A percentile compares a stretch with the other conserved stretches of the same genome.
These are phyloP conservation scores for Aspergillus haitiensis DNA, from an alignment of 495 filamentous ascomycete species.

Conservation along the genomic window DNA sequence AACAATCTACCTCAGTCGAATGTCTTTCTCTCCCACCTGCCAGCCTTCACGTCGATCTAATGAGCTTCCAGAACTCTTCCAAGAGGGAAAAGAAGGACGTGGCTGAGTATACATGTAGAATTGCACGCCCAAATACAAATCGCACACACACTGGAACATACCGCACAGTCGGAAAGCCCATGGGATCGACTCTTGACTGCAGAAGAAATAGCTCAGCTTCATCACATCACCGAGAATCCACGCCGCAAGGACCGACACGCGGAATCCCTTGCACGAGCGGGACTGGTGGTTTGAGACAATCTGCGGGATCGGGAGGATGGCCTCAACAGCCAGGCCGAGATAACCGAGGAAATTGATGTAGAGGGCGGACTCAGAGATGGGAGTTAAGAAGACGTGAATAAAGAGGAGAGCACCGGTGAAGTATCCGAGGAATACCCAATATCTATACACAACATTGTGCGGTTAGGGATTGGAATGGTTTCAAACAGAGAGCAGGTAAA, in stretches of 20 bases:
- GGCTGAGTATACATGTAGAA: conserved; percentile 78
- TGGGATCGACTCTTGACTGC: conserved; percentile 67
- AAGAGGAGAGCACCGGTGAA: conserved; percentile 63
- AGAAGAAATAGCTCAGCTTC: conserved; percentile 96
- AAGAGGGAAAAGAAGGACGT: conserved; percentile 5
- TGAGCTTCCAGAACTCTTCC: conserved; percentile 27
- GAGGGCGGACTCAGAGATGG: conserved; percentile 56
- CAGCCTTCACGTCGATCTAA: conserved; percentile 28
- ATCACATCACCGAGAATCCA: conserved; percentile 92
- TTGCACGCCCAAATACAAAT: conserved; percentile 79
- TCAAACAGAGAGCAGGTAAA: background rate
- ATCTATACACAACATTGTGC: conserved; percentile 47
- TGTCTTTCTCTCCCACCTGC: conserved; percentile 44
- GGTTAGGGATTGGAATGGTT: no score
- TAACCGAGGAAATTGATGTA: conserved; percentile 77
- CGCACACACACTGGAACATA: conserved; percentile 86
- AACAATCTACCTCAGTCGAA: conserved; percentile 35
- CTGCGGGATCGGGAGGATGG: conserved; percentile 86
- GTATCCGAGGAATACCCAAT: conserved; percentile 83
- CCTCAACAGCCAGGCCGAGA: conserved; percentile 85
- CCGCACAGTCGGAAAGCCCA: conserved; percentile 90
- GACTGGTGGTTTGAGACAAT: conserved; percentile 76
- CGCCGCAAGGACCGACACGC: conserved; percentile 77
- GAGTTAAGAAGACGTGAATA: conserved; percentile 71
- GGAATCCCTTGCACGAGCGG: conserved; percentile 85